Evolutionary conservation across 2,329 filamentous ascomycete genomes (phyloP), one percentile per base, ranked within the genome.

Genomic region (Fusarium sublunatum): DNA sequence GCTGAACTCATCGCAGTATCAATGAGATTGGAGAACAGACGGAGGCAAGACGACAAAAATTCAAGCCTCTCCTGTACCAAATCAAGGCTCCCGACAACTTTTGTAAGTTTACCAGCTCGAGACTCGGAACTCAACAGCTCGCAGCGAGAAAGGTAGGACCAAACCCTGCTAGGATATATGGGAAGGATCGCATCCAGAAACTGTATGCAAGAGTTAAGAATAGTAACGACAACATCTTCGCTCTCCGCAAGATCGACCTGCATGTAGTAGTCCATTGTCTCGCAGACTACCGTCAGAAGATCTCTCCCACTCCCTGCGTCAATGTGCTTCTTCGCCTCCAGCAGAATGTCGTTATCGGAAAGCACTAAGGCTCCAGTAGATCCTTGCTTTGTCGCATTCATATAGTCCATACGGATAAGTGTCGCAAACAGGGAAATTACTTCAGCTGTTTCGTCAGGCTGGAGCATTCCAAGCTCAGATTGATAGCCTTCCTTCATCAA

Each of bases 131-230:
- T 90, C 41, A 99, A 82, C 15, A 99, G 80, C 61, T 89, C 87
- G 74, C 92, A 96, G 54, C 92, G 88, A 4, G 89, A 87, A 69
- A 99, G 84, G 73, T 94, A 91, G 4, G 94, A 93, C 93, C 95
- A 98, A 6, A 97, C 88, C 58, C 93, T 85, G 53, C 90, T 91
- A 1, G 95, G 94, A 47, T 90, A 86, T n/a, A 85, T 90, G 68
- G 84, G 82, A 25, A 95, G 76, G 15, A 96, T 79, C 3, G 89
- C 87, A 66, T 90, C 85, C 34, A 96, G 79, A 70, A 98, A 97
- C 49, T 92, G 89, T 22, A 93, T 78, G 73, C 92, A 96, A 24
- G 91, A 87, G 10, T 81, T 80, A 53, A 89, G 75, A 43, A 93
- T 83, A 2, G 89, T 82, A 26, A 96, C 82, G 32, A 88, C 85